Conservation (phyloP, 768 basidiomycete genomes). For the Lactifluus pinguis region DNA sequence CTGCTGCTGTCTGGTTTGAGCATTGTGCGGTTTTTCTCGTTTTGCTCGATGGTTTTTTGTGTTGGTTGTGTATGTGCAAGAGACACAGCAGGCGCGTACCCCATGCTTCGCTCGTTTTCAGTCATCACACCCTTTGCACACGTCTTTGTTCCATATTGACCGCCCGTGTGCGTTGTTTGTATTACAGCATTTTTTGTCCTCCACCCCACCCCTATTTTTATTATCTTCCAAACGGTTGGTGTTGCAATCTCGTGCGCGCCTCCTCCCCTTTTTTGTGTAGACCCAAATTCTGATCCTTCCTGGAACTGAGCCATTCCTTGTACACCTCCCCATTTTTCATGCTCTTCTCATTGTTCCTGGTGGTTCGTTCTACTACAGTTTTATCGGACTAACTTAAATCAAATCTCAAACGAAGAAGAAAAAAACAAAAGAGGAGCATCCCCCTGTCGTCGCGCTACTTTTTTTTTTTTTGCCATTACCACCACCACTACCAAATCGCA, state of each 20-base stretch:
- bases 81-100: too few species aligned
- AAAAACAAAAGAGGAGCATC: too few species aligned
- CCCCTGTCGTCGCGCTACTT: background rate
- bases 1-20: background rate
- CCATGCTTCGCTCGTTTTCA: background rate
- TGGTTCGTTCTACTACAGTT: background rate
- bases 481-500: background rate
- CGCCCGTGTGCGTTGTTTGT: slow-evolving; percentile 3
- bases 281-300: background rate
- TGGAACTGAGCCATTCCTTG: slow-evolving; percentile 8
- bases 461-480: background rate
- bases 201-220: background rate
- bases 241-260: background rate
- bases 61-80: background rate
- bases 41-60: background rate
- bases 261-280: background rate
- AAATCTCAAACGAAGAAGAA: background rate
- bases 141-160: background rate
- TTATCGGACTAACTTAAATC: slow-evolving; percentile 8
- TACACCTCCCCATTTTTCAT: background rate
- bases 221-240: background rate
- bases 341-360: background rate
- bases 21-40: background rate
- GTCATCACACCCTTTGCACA: background rate
- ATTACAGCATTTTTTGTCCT: background rate